A percentile compares a stretch with the other conserved stretches of the same genome.
These are phyloP conservation scores for Fraxinus sp. DNA, from an alignment of 305 asterid genomes.

Conservation along the genomic window DNA sequence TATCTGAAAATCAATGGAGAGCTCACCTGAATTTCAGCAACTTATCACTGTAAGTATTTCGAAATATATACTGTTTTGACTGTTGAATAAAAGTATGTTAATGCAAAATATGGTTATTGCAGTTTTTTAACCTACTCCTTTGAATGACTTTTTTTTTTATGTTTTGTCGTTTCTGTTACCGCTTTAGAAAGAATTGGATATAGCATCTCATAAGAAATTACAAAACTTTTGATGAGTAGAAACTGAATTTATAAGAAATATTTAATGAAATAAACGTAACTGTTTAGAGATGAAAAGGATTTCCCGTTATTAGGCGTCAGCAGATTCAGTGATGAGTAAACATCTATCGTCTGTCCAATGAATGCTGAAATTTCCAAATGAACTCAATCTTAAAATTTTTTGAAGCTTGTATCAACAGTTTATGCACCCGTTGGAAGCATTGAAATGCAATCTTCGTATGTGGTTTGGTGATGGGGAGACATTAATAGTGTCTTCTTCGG, in stretches of 20 bases:
- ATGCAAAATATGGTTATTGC: neutral
- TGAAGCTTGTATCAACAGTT: neutral
- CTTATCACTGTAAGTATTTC: constrained; percentile 34
- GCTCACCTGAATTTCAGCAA: constrained; percentile 42
- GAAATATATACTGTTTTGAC: neutral
- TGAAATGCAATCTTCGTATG: neutral
- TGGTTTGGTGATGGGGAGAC: neutral
- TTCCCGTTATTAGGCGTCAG: neutral
- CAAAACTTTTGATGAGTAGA: neutral
- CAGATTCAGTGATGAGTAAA: neutral
- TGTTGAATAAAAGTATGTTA: neutral
- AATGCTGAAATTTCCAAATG: neutral
- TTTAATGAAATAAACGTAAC: neutral
- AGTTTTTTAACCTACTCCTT: neutral
- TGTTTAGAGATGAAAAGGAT: neutral
- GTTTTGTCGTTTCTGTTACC: neutral
- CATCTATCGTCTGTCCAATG: neutral
- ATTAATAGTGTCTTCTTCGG: neutral
- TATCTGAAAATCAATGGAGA: constrained; percentile 24
- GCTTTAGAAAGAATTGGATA: neutral
- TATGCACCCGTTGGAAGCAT: neutral
- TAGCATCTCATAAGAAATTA: neutral
- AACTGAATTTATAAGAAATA: neutral
- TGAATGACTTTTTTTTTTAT: neutral
- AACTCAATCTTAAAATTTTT: neutral